Evolutionary conservation across 495 filamentous ascomycete species (phyloP), one percentile per base, ranked within the genome.

Genomic region (Filosporella fistucella): DNA sequence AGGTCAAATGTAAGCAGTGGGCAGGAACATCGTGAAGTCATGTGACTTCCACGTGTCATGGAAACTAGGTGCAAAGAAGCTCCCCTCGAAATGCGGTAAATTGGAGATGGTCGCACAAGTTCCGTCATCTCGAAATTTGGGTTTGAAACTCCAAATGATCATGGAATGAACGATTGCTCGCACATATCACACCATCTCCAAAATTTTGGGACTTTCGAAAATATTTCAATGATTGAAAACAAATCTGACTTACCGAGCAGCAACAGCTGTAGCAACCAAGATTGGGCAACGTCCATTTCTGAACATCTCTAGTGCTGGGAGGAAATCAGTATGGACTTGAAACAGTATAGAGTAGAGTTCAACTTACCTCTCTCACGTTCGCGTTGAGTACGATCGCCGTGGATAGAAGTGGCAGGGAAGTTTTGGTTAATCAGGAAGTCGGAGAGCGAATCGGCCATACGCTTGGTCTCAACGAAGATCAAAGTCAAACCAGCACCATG

Each of bases 381-480:
- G 49, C 91, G 89, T 75, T 98, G 93, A 42, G 93, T 97, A 54
- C 93, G 87, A 65, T 98, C 93, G 60, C 93, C 93, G 67, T 98
- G 93, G 63, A 98, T 98, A 14, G 94, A 89, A 30, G 94, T 97
- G n/a, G 94, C 93, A 6, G 91, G 90, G 80, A 97, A 96, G 61
- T 84, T 88, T 68, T 96, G 91, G 72, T 95, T 95, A 72, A 97
- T 89, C 40, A 98, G 71, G 77, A 96, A 98, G 63, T 98, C 93
- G 37, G 89, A 96, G 16, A 98, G 75, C 7, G 90, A 87, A 68
- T 98, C 93, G 43, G 94, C 93, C 91, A 97, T 98, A 58, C 93
- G 91, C 82, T 98, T 98, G 45, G 94, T 97, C 75, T 97, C 94
- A 45, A 97, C 93, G 70, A 98, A 98, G 64, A 97, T 96, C 23